Conservation (phyloP, 306 rosid genomes). For the Vigna nakashimae region DNA sequence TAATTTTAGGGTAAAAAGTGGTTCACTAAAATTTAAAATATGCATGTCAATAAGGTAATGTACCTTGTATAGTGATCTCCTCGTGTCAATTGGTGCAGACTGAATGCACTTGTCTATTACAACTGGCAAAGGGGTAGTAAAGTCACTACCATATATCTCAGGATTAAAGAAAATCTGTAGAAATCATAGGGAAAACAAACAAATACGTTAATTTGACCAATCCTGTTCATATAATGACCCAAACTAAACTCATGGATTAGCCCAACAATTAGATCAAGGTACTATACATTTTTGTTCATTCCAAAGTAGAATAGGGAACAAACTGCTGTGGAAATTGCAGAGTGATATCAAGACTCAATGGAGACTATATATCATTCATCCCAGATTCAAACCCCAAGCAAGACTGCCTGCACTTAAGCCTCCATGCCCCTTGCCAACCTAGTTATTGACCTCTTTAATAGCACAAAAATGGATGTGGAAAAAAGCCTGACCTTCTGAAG, state of each 20-base stretch:
- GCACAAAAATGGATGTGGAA: constrained; percentile 17
- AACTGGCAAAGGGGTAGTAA: constrained; percentile 83
- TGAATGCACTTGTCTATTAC: constrained; percentile 98
- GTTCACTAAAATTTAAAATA: constrained; percentile 4
- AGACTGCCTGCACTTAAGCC: neutral
- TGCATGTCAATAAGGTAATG: constrained; percentile 33
- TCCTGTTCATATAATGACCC: constrained; percentile 15
- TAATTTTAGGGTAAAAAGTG: constrained; percentile 4
- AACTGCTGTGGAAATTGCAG: neutral
- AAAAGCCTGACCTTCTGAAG: constrained; percentile 9
- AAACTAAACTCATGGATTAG: constrained; percentile 18
- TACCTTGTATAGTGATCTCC: constrained; percentile 97
- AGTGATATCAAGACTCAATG: constrained; percentile 14
- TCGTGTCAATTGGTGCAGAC: constrained; percentile 97
- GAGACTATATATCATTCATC: constrained; percentile 28
- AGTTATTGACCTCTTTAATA: constrained; percentile 8
- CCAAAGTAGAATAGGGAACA: constrained; percentile 15
- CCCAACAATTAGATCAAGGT: constrained; percentile 27
- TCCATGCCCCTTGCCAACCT: neutral
- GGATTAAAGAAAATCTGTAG: constrained; percentile 94
- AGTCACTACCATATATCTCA: constrained; percentile 89
- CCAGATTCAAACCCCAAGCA: constrained; percentile 6
- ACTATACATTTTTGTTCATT: constrained; percentile 37
- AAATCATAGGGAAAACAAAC: constrained; percentile 29
- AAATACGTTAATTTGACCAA: constrained; percentile 24